Evolutionary conservation across 2,329 filamentous ascomycete species (phyloP), one percentile per base, ranked within the genome.

Genomic region (Lachnellula cervina): DNA sequence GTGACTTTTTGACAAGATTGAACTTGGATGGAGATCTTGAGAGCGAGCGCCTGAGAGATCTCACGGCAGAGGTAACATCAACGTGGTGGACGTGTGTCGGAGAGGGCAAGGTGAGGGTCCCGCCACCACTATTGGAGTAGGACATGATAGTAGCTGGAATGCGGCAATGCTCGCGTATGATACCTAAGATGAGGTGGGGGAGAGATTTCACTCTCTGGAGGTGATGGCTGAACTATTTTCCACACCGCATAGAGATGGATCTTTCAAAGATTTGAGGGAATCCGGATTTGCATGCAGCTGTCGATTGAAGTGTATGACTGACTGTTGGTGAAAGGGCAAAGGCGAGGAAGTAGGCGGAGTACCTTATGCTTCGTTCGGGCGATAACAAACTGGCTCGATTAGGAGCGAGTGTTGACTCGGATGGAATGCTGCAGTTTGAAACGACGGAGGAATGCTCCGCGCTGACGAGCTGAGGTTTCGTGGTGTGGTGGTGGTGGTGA

Each of bases 11-110:
- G 63, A 82, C 76, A 52, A 95, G 76, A 55, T 82, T 80, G 70
- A 94, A 93, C 71, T 94, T 96, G 34, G 93, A 96, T 11, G 93
- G 93, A n/a, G 93, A 97, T 66, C 91, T 83, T 55, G 92, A 97
- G 61, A 97, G 79, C 25, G 93, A 96, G 64, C 90, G 88, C 62
- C 92, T 83, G 56, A 97, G 78, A 66, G 90, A 89, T 68, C 90
- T 83, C 61, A 96, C 88, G 57, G 89, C 87, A 50, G 89, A 85
- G 59, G 88, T 87, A 62, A 90, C 84, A 75, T 96, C 89, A 66
- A 93, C 87, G 73, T 89, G 87, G 71, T 90, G 89, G 59, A 84
- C 83, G 67, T 89, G 86, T 48, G 89, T 93, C 56, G 93, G 92
- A 59, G 92, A 96, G 62, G 90, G 86, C 66, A 96, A 79, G 68